These are phyloP conservation scores for Hemileccinum impolitum DNA, from an alignment of 768 basidiomycete species.

Conservation along the genomic window DNA sequence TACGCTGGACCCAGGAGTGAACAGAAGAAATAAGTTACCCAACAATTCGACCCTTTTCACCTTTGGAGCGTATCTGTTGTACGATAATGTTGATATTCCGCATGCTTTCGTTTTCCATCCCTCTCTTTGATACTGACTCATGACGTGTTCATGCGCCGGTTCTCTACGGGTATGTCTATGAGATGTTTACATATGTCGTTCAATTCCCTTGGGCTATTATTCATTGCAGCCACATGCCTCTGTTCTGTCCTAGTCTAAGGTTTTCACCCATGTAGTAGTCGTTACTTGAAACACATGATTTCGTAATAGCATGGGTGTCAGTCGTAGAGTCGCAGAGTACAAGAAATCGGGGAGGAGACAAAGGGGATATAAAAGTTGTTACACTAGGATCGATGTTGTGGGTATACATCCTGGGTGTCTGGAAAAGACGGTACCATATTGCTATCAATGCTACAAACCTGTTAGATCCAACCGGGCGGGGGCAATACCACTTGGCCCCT, in stretches of 20 bases:
- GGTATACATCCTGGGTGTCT: background rate
- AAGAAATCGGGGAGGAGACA: background rate
- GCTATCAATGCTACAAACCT: background rate
- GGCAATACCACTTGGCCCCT: conserved; percentile 10
- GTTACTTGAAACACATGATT: conserved; percentile 15
- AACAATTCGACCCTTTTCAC: conserved; percentile 1
- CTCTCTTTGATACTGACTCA: conserved; percentile 30
- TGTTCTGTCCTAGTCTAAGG: conserved; percentile 16
- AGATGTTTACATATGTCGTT: conserved; percentile 21
- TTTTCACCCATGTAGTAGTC: conserved; percentile 18
- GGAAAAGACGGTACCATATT: background rate
- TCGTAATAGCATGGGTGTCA: background rate
- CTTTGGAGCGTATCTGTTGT: conserved; percentile 21
- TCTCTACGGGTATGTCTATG: conserved; percentile 29
- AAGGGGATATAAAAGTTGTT: background rate
- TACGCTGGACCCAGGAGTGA: conserved; percentile 58
- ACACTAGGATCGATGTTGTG: background rate
- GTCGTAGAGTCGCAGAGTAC: background rate
- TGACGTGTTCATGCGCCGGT: conserved; percentile 27
- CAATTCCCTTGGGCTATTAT: conserved; percentile 17
- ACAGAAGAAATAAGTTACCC: conserved; percentile 32
- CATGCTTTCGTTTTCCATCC: conserved; percentile 30
- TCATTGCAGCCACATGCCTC: conserved; percentile 15
- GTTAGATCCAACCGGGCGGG: conserved; percentile 49
- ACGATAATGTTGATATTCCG: conserved; percentile 28